Evolutionary conservation across 2,329 filamentous ascomycete species (phyloP).

Genomic region (Fonsecaea monophora): DNA sequence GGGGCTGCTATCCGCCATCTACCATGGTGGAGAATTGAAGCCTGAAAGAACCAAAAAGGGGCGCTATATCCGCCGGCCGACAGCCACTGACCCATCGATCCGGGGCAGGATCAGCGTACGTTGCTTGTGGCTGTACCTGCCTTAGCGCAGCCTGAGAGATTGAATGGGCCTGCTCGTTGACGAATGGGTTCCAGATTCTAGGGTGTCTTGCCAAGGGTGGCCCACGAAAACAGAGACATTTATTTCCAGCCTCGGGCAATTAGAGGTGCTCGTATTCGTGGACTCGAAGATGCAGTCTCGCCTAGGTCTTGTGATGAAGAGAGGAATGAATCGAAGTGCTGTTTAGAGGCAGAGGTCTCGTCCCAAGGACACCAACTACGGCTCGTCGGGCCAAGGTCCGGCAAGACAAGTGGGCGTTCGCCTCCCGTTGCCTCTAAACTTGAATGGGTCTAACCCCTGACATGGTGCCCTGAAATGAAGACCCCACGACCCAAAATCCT

Average conservation of each 20-base stretch:
- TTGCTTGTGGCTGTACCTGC: slow-evolving; percentile 28
- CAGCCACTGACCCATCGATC: slow-evolving; percentile 8
- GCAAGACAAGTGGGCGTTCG: not conserved
- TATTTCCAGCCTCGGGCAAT: slow-evolving; percentile 6
- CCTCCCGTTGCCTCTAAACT: not conserved
- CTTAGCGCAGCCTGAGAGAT: slow-evolving; percentile 20
- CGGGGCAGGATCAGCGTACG: slow-evolving; percentile 16
- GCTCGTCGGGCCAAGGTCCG: not conserved
- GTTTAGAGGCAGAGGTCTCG: not conserved
- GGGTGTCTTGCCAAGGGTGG: not conserved
- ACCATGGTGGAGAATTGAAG: slow-evolving; percentile 5
- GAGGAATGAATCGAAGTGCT: not conserved
- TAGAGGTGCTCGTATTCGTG: not conserved
- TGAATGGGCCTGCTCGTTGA: slow-evolving; percentile 14
- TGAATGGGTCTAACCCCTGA: not conserved
- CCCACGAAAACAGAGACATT: slow-evolving; percentile 8
- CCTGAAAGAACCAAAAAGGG: slow-evolving; percentile 12
- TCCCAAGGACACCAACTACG: not conserved
- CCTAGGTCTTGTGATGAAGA: not conserved
- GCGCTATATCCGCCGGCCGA: slow-evolving; percentile 19
- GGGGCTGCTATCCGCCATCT: not conserved
- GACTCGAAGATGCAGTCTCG: not conserved
- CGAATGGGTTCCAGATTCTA: slow-evolving; percentile 12
- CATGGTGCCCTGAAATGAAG: not conserved
- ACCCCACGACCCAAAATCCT: not conserved